Evolutionary conservation across 2,329 filamentous ascomycete species (phyloP).

Genomic region (Triangularia setosa): DNA sequence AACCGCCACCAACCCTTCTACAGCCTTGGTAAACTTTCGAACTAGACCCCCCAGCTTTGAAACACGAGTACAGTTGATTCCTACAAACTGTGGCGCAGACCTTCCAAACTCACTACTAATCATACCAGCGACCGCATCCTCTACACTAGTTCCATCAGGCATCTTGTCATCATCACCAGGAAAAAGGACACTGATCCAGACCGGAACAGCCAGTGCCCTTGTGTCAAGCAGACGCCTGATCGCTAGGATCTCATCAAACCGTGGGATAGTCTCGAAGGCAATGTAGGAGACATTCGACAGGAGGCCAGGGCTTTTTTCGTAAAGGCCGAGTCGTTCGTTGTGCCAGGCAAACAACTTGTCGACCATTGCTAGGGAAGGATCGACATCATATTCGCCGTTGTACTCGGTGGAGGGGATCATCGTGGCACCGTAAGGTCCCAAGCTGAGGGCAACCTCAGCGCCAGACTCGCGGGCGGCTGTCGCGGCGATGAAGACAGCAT

Average conservation of each 20-base stretch:
- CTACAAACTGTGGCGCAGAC: conserved; percentile 55
- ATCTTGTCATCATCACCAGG: conserved; percentile 50
- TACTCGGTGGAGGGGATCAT: conserved; percentile 66
- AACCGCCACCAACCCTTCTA: conserved; percentile 36
- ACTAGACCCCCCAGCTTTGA: conserved; percentile 56
- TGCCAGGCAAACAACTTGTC: conserved; percentile 55
- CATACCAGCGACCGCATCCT: conserved; percentile 39
- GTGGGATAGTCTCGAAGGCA: conserved; percentile 63
- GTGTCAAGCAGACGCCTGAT: conserved; percentile 38
- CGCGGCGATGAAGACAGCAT: conserved; percentile 42
- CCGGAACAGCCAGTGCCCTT: conserved; percentile 36
- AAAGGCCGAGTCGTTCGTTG: conserved; percentile 48
- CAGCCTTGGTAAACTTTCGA: conserved; percentile 48
- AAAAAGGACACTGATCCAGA: conserved; percentile 62
- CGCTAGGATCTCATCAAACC: conserved; percentile 58
- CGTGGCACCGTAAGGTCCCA: conserved; percentile 64
- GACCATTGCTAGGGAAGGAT: conserved; percentile 34
- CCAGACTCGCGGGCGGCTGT: conserved; percentile 28
- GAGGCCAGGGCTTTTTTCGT: conserved; percentile 39
- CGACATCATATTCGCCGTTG: conserved; percentile 54
- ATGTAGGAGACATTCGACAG: conserved; percentile 45
- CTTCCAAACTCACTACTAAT: conserved; percentile 29
- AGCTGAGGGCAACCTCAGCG: conserved; percentile 50
- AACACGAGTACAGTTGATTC: conserved; percentile 67
- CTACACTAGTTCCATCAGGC: conserved; percentile 52